These are phyloP conservation scores for Dactylonectria estremocensis DNA, from an alignment of 2,329 filamentous ascomycete genomes.

Conservation along the genomic window DNA sequence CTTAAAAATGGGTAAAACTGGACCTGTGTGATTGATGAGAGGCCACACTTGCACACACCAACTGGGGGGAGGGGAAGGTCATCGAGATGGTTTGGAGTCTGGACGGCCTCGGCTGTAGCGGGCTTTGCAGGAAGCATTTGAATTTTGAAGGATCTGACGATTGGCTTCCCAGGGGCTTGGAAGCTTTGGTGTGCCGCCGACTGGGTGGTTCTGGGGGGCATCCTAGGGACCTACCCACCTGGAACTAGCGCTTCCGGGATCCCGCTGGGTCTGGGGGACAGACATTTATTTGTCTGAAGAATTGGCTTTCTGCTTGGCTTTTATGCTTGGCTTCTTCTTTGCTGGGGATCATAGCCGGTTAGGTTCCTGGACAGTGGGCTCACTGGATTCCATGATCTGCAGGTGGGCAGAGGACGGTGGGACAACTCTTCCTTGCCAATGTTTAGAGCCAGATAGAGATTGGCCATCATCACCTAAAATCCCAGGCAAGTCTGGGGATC, in stretches of 20 bases:
- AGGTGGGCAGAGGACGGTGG: not conserved
- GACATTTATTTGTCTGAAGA: not conserved
- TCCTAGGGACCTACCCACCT: slow-evolving; percentile 5
- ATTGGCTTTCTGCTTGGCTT: not conserved
- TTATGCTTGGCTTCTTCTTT: not conserved
- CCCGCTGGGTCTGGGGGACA: not conserved
- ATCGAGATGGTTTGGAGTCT: not conserved
- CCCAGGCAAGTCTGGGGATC: not conserved
- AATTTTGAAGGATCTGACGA: slow-evolving; percentile 3
- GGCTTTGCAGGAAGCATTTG: not conserved
- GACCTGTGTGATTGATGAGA: slow-evolving; percentile 1
- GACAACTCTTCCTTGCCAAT: not conserved
- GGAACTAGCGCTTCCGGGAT: slow-evolving; percentile 9
- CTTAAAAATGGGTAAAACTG: not conserved
- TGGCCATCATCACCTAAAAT: not conserved
- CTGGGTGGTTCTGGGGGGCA: not conserved
- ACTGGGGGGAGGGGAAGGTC: no score
- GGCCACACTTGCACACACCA: not conserved
- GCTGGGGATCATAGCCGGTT: not conserved
- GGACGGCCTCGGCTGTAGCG: slow-evolving; percentile 10
- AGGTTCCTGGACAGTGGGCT: not conserved
- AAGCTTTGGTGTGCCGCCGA: not conserved
- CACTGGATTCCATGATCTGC: not conserved
- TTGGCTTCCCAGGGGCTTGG: slow-evolving; percentile 5
- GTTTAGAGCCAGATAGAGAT: not conserved